These are phyloP conservation scores for Jimgerdemannia flammicorona DNA, from an alignment of 192 early-diverging fungal species.

Conservation along the genomic window DNA sequence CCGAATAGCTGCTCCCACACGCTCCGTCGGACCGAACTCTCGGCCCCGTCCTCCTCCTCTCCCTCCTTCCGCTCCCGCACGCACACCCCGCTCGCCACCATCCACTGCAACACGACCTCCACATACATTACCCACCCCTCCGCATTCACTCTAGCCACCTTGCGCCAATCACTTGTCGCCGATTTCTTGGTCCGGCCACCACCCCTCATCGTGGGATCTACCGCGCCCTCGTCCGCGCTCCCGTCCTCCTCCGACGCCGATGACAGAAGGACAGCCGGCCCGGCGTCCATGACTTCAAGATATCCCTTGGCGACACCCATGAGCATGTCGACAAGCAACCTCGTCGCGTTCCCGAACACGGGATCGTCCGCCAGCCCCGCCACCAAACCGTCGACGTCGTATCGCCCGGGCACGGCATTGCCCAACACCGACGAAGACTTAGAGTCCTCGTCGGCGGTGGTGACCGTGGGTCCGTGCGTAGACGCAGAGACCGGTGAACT, in stretches of 20 bases:
- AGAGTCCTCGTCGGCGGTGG: background rate
- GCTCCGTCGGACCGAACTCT: background rate
- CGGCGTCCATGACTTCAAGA: background rate
- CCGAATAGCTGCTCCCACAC: constrained; percentile 24
- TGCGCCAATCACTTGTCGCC: background rate
- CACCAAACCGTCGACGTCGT: background rate
- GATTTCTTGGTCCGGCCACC: background rate
- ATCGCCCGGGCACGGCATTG: background rate
- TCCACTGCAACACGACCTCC: constrained; percentile 46
- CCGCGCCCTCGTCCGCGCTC: background rate
- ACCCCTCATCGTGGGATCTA: background rate
- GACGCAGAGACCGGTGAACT: background rate
- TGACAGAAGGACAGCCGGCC: constrained; percentile 4
- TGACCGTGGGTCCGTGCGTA: background rate
- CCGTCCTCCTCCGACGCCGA: background rate
- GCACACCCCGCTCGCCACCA: constrained; percentile 32
- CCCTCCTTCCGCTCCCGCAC: background rate
- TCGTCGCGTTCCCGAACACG: background rate
- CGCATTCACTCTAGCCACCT: background rate
- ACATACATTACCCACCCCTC: constrained; percentile 44
- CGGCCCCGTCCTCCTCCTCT: background rate
- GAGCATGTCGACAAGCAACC: background rate
- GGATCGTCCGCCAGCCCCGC: background rate
- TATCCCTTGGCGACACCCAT: background rate
- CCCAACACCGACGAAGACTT: background rate